Conservation (phyloP, 2,329 filamentous ascomycete species). For the Aspergillus sp. region DNA sequence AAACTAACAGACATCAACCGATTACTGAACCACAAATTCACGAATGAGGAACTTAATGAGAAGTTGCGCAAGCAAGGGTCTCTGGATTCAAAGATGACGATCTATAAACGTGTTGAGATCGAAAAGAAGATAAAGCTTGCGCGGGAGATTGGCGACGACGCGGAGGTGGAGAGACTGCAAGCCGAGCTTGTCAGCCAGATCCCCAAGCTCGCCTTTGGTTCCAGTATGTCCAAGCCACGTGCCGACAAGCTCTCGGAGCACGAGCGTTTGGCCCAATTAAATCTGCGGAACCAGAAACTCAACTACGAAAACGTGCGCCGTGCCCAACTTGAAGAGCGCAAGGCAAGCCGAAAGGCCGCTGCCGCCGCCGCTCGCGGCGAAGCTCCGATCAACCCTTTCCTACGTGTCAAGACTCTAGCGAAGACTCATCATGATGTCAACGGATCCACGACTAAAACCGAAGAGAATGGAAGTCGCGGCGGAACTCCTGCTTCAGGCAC, state of each 20-base stretch:
- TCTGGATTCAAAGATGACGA: constrained; percentile 68
- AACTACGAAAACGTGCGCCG: constrained; percentile 91
- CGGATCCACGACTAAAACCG: constrained; percentile 31
- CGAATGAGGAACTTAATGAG: constrained; percentile 77
- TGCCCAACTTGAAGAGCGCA: constrained; percentile 82
- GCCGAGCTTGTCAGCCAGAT: constrained; percentile 52
- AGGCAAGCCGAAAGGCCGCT: constrained; percentile 63
- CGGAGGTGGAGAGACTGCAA: constrained; percentile 55
- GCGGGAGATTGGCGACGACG: constrained; percentile 65
- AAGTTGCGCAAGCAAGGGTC: constrained; percentile 74
- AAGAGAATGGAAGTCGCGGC: constrained; percentile 45
- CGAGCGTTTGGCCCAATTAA: constrained; percentile 81
- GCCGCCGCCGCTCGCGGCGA: constrained; percentile 68
- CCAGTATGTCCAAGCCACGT: constrained; percentile 64
- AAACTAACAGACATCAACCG: constrained; percentile 83
- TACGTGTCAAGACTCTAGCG: constrained; percentile 68
- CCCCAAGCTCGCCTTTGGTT: constrained; percentile 75
- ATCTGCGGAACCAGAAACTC: constrained; percentile 78
- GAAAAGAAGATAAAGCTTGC: constrained; percentile 70
- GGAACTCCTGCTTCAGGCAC: constrained; percentile 57
- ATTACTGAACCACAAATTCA: constrained; percentile 80
- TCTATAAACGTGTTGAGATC: constrained; percentile 70
- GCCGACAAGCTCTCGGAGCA: constrained; percentile 67
- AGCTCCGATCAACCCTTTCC: constrained; percentile 56
- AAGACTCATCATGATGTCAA: constrained; percentile 69